These are phyloP conservation scores for Pichia exigua DNA, from an alignment of 805 yeast species.

Conservation along the genomic window DNA sequence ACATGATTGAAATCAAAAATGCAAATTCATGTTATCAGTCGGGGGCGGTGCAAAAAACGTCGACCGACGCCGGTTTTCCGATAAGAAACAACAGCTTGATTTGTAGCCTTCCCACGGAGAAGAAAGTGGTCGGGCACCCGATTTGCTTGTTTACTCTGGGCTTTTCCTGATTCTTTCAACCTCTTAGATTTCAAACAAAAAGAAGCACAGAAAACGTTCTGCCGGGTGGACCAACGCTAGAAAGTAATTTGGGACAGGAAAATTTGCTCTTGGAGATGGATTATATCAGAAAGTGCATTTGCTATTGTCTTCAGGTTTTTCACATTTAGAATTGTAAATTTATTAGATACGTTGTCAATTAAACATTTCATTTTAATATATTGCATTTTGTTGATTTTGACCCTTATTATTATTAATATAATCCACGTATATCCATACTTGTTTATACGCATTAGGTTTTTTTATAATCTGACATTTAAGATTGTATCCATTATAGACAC, in stretches of 20 bases:
- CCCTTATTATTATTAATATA: too few species aligned
- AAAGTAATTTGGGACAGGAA: neutral
- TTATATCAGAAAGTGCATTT: neutral
- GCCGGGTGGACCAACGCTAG: neutral
- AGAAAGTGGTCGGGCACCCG: neutral
- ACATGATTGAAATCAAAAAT: too few species aligned
- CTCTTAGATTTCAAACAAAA: neutral
- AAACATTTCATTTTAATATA: too few species aligned
- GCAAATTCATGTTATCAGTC: neutral
- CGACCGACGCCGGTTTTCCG: neutral
- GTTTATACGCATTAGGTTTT: too few species aligned
- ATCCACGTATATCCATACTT: too few species aligned
- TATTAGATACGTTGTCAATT: neutral
- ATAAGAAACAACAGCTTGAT: neutral
- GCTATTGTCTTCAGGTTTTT: neutral
- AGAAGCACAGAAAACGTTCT: neutral
- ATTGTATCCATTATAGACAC: too few species aligned
- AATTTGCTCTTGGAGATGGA: neutral
- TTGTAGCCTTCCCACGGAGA: neutral
- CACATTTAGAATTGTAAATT: neutral
- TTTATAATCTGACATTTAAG: too few species aligned
- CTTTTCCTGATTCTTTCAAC: neutral
- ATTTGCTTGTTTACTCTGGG: neutral
- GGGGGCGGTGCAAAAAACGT: neutral
- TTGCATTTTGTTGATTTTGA: neutral